Evolutionary conservation across 768 basidiomycete genomes (phyloP).

Genomic region (Psilocybe cyanescens): DNA sequence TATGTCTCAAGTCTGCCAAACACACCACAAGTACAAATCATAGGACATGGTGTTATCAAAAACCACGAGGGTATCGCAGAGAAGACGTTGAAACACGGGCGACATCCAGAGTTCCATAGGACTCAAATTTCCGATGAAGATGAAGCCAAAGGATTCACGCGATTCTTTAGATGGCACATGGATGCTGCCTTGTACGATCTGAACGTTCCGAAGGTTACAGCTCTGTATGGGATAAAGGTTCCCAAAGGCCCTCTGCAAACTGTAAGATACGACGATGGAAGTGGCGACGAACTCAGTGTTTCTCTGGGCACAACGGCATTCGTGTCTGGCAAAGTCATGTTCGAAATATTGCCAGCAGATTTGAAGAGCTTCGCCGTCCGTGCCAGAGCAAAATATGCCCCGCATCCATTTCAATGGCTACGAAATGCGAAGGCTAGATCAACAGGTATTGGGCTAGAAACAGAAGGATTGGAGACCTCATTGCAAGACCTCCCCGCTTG

Average conservation of each 20-base stretch:
- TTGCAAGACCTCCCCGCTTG: conserved; percentile 72
- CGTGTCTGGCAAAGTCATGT: conserved; percentile 80
- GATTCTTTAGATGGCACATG: conserved; percentile 92
- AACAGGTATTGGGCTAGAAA: conserved; percentile 82
- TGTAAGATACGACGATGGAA: conserved; percentile 82
- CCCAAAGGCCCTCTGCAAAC: conserved; percentile 67
- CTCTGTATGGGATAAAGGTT: conserved; percentile 71
- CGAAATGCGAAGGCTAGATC: conserved; percentile 68
- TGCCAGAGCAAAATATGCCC: conserved; percentile 73
- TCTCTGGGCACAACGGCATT: conserved; percentile 89
- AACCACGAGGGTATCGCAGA: conserved; percentile 81
- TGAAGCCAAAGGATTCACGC: conserved; percentile 68
- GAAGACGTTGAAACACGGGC: conserved; percentile 84
- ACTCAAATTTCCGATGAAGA: conserved; percentile 72
- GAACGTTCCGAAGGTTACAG: conserved; percentile 78
- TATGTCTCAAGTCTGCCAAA: conserved; percentile 88
- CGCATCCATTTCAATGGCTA: conserved; percentile 92
- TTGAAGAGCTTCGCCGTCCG: conserved; percentile 82
- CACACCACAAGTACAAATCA: conserved; percentile 87
- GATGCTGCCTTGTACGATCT: conserved; percentile 83
- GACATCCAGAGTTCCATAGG: conserved; percentile 86
- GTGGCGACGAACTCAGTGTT: conserved; percentile 77
- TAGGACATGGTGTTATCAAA: conserved; percentile 83
- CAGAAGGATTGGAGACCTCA: conserved; percentile 70
- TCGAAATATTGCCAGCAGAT: conserved; percentile 69